Evolutionary conservation across 202 grass and related monocot genomes (phyloP).

Genomic region (Bolboschoenoplectus hybrid): DNA sequence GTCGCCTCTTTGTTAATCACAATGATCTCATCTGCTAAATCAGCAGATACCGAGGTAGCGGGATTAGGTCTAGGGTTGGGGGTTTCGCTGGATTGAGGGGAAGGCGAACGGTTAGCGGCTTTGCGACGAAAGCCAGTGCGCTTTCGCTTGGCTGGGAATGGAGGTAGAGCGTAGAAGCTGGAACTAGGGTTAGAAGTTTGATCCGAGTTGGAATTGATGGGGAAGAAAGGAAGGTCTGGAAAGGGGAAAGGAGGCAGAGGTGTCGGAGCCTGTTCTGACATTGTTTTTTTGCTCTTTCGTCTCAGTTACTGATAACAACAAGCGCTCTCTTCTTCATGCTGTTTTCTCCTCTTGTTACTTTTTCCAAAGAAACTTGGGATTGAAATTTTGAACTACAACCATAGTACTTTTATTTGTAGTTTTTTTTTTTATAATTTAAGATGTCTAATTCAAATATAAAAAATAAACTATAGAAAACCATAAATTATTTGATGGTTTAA

Average conservation of each 20-base stretch:
- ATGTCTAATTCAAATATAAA: no score
- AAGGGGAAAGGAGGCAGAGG: conserved; percentile 41
- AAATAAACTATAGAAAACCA: no score
- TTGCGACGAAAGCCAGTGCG: conserved; percentile 94
- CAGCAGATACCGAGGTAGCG: conserved; percentile 29
- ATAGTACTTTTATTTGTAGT: no score
- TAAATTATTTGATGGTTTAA: no score
- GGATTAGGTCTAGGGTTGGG: conserved; percentile 2
- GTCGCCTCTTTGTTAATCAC: conserved; percentile 96
- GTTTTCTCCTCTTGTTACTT: not conserved
- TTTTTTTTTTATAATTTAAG: no score
- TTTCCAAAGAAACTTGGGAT: no score
- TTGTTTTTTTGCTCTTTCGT: conserved; percentile 36
- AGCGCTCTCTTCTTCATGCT: not conserved
- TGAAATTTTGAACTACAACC: no score
- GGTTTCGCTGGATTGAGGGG: not conserved
- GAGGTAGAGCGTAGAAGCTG: conserved; percentile 49
- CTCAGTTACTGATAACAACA: not conserved
- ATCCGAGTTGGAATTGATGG: conserved; percentile 32
- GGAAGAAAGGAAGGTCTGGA: conserved; percentile 32
- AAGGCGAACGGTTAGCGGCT: conserved; percentile 44
- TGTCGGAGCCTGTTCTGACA: conserved; percentile 56
- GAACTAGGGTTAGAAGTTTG: conserved; percentile 41
- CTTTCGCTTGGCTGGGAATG: conserved; percentile 78
- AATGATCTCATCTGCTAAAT: conserved; percentile 87